Percentiles rank a stretch among this genome's conserved stretches.
Conservation (phyloP, 1,139 yeast genomes). For the Pichia sp. region DNA sequence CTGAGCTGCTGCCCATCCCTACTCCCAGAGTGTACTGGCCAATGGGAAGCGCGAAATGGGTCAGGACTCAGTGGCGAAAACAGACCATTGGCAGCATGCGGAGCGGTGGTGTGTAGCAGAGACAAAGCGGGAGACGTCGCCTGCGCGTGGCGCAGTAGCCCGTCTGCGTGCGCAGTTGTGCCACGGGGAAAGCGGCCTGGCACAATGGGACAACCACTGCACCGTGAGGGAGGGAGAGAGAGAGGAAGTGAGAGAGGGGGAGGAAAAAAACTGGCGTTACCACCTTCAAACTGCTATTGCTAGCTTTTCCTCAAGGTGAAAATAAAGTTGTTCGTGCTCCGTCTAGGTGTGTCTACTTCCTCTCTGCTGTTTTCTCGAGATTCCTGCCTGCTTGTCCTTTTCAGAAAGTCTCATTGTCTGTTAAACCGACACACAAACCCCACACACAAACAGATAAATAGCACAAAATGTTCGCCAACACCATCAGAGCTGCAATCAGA, state of each 20-base stretch:
- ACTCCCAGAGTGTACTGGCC: neutral
- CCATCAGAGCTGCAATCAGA: conserved; percentile 54
- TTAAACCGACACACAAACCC: neutral
- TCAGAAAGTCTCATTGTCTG: no score
- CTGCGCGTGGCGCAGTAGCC: neutral
- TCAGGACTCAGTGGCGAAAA: neutral
- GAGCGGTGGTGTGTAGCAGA: neutral
- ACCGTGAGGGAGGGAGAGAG: neutral
- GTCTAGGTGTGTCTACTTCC: neutral
- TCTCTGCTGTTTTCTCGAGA: neutral
- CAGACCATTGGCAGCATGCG: neutral
- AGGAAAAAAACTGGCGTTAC: neutral
- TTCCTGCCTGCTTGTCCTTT: no score
- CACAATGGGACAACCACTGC: neutral
- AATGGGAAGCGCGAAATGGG: conserved; percentile 5
- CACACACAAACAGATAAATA: neutral
- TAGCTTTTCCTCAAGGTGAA: neutral
- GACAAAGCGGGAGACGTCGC: no score
- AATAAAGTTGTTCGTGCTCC: neutral
- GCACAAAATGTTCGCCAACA: conserved; percentile 42
- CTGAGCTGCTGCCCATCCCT: neutral
- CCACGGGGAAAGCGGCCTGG: neutral
- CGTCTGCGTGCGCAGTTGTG: neutral
- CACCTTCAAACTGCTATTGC: neutral
- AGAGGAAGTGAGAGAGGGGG: neutral